Percentiles rank a stretch among this genome's conserved stretches.
Conservation (phyloP, 768 basidiomycete species). For the Pisolithus albus region DNA sequence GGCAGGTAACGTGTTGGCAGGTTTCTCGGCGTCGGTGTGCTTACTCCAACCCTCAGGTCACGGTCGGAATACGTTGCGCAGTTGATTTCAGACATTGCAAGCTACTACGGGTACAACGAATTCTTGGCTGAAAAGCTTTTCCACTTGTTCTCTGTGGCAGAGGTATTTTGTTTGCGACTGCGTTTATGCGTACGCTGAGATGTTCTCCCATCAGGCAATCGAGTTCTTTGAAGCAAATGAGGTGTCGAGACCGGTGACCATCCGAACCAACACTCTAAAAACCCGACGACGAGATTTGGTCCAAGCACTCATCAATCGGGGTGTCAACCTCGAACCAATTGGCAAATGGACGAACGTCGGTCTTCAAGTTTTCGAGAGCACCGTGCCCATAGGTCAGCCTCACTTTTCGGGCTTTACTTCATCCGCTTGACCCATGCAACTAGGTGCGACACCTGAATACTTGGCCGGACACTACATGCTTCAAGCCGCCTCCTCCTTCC, state of each 20-base stretch:
- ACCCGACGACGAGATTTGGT: constrained; percentile 91
- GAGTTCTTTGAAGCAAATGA: constrained; percentile 99
- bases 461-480: constrained; percentile 99
- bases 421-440: not conserved
- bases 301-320: constrained; percentile 88
- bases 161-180: constrained; percentile 45
- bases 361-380: constrained; percentile 95
- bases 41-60: constrained; percentile 42
- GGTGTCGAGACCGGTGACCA: constrained; percentile 91
- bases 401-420: not conserved
- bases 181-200: constrained; percentile 2
- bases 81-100: constrained; percentile 81
- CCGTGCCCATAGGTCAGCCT: constrained; percentile 80
- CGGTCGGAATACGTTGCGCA: constrained; percentile 88
- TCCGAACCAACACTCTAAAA: constrained; percentile 93
- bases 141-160: constrained; percentile 84
- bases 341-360: constrained; percentile 99
- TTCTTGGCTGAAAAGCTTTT: constrained; percentile 94
- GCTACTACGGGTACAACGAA: constrained; percentile 96
- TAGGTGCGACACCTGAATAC: constrained; percentile 96
- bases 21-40: constrained; percentile 1
- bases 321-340: constrained; percentile 95
- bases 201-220: constrained; percentile 57
- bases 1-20: constrained; percentile 41
- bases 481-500: constrained; percentile 96